phyloP scores from a whole-genome alignment of 2,329 filamentous ascomycete genomes.

The Erysiphe pulchra region DNA sequence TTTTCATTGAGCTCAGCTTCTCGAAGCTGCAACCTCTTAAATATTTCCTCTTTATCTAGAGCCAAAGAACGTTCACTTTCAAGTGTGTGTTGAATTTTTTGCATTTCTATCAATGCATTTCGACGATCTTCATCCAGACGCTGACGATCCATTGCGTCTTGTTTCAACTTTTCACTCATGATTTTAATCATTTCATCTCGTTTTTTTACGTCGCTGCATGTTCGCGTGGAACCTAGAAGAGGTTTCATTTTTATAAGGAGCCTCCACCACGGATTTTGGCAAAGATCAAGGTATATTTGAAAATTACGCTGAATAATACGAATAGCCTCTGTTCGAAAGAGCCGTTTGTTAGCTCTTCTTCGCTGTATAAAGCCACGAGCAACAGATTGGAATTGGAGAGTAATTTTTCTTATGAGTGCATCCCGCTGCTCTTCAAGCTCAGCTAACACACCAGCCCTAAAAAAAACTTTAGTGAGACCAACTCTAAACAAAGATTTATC shows the following conservation, averaged over 20 bases:
- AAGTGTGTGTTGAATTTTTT: slow-evolving; percentile 74
- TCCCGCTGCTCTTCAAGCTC: slow-evolving; percentile 94
- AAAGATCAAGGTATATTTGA: slow-evolving; percentile 69
- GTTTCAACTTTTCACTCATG: slow-evolving; percentile 59
- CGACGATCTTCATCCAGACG: slow-evolving; percentile 77
- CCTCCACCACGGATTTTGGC: slow-evolving; percentile 91
- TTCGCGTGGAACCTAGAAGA: slow-evolving; percentile 71
- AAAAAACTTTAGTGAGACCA: slow-evolving; percentile 92
- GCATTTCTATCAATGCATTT: slow-evolving; percentile 64
- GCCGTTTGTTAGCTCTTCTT: slow-evolving; percentile 67
- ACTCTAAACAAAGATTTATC: slow-evolving; percentile 77
- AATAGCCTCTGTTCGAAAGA: slow-evolving; percentile 86
- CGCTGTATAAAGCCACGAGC: slow-evolving; percentile 76
- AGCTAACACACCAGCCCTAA: slow-evolving; percentile 81
- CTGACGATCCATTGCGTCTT: slow-evolving; percentile 48
- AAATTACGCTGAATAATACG: slow-evolving; percentile 90
- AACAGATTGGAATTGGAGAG: slow-evolving; percentile 77
- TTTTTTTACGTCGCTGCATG: slow-evolving; percentile 81
- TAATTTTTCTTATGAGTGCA: slow-evolving; percentile 75
- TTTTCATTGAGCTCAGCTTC: slow-evolving; percentile 85
- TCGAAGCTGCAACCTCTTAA: slow-evolving; percentile 79
- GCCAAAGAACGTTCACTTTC: slow-evolving; percentile 92
- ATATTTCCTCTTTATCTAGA: slow-evolving; percentile 96
- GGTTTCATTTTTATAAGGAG: slow-evolving; percentile 89
- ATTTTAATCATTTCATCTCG: slow-evolving; percentile 80